Base-by-base conservation (phyloP, 202 grass and related monocot genomes). In the Zizania palustris region DNA sequence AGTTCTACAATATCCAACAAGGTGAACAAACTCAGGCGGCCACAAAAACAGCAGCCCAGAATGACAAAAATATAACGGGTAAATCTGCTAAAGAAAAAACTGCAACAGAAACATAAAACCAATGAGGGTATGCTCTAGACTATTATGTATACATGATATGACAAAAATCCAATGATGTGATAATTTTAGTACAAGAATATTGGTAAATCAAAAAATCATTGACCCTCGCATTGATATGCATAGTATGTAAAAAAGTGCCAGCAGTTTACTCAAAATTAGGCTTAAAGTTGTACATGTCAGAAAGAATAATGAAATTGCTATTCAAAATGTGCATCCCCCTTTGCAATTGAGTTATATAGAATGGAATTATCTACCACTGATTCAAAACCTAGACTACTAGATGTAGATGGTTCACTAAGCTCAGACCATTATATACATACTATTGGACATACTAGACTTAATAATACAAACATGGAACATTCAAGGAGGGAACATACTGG, bases 401-500 rank as follows among this genome's bases (percentile, higher is more conserved):
- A 55, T 20, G 16, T 54, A 55, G 51, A 55, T 20, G 16, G n/a
- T 20, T 55, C 5, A 55, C 16, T 19, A 55, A 19, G n/a, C 51
- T 53, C n/a, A 55, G 6, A n/a, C 2, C n/a, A 55, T 55, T 18
- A 7, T 55, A 55, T 55, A n/a, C 9, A n/a, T n/a, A n/a, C n/a
- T n/a, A n/a, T n/a, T n/a, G n/a, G n/a, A n/a, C 51, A 20, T 55
- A 55, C 7, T 20, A 55, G 0, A n/a, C 51, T 55, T 55, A 55
- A 55, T 9, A 55, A 7, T 63, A 78, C 15, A 76, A 34, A 67
- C 45, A 65, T 56, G 71, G 5, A 82, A 67, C n/a, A 22, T 65
- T 42, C 18, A 90, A 67, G 42, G 38, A 72, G 43, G 53, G 49
- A 88, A 80, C 84, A 49, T 92, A 90, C 81, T 56, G 71, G 81